A percentile compares a stretch with the other conserved stretches of the same genome.
Conservation (phyloP, 2,329 filamentous ascomycete genomes). For the Aspergillus proliferans region DNA sequence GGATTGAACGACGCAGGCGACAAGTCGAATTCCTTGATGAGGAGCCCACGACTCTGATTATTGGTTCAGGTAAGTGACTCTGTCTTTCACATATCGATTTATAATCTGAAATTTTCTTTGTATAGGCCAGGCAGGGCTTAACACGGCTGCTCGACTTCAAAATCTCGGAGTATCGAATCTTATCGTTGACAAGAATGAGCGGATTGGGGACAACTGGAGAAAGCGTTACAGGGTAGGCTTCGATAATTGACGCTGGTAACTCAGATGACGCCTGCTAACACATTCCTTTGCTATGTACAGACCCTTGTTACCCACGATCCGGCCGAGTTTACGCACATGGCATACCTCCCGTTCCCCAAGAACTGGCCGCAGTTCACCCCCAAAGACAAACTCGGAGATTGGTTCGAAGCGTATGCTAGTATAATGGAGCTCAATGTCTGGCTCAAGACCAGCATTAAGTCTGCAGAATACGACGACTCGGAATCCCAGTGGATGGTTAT, state of each 20-base stretch:
- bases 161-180: slow-evolving; percentile 35
- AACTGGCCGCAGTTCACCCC: slow-evolving; percentile 41
- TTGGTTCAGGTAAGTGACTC: slow-evolving; percentile 32
- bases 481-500: slow-evolving; percentile 35
- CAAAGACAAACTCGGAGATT: slow-evolving; percentile 44
- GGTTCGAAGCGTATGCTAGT: slow-evolving; percentile 45
- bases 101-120: not conserved
- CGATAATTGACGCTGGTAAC: not conserved
- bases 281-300: slow-evolving; percentile 8
- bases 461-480: slow-evolving; percentile 34
- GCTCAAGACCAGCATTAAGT: slow-evolving; percentile 35
- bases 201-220: slow-evolving; percentile 47
- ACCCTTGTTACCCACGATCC: slow-evolving; percentile 38
- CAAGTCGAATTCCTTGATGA: slow-evolving; percentile 28
- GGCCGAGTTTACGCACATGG: slow-evolving; percentile 34
- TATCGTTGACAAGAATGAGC: slow-evolving; percentile 41
- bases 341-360: slow-evolving; percentile 36
- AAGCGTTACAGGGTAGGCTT: slow-evolving; percentile 40
- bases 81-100: not conserved
- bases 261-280: not conserved
- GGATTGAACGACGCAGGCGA: slow-evolving; percentile 29
- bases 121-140: slow-evolving; percentile 39
- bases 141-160: slow-evolving; percentile 37
- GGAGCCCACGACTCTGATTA: slow-evolving; percentile 36
- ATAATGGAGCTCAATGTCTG: slow-evolving; percentile 47